A percentile compares a stretch with the other conserved stretches of the same genome.
These are phyloP conservation scores for Cryptosporidium felis DNA, from an alignment of 169 alveolate species.

Conservation along the genomic window DNA sequence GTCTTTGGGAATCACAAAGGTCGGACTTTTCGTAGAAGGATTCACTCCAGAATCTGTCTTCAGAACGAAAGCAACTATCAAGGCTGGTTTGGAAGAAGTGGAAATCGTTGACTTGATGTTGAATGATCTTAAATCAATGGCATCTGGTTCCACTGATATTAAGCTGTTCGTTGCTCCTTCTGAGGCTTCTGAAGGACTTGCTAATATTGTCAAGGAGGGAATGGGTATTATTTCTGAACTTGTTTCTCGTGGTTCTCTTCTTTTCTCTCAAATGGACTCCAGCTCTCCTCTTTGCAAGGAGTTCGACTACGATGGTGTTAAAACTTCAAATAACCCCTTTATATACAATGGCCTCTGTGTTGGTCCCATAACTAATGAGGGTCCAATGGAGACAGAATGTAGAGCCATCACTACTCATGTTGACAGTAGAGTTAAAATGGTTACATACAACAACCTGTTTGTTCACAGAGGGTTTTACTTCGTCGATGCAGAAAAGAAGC, in stretches of 20 bases:
- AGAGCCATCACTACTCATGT: conserved; percentile 5
- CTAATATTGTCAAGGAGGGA: neutral
- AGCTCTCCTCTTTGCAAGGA: conserved; percentile 8
- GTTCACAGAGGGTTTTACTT: conserved; percentile 50
- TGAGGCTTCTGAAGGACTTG: neutral
- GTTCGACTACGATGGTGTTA: conserved; percentile 13
- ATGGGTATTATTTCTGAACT: conserved; percentile 2
- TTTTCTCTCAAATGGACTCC: conserved; percentile 45
- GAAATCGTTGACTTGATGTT: conserved; percentile 9
- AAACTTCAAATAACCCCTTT: neutral
- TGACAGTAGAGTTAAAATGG: neutral
- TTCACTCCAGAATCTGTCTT: neutral
- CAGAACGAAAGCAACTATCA: neutral
- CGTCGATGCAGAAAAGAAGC: neutral
- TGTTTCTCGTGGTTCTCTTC: conserved; percentile 20
- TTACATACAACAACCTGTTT: neutral
- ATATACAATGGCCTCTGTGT: conserved; percentile 29
- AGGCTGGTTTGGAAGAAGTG: neutral
- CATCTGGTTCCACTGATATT: neutral
- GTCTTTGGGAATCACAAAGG: neutral
- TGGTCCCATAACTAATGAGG: conserved; percentile 29
- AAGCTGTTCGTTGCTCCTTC: conserved; percentile 40
- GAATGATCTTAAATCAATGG: neutral
- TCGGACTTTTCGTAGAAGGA: conserved; percentile 33
- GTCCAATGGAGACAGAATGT: conserved; percentile 36